Conservation (phyloP, 2,329 filamentous ascomycete species). For the Cladosporium halotolerans region DNA sequence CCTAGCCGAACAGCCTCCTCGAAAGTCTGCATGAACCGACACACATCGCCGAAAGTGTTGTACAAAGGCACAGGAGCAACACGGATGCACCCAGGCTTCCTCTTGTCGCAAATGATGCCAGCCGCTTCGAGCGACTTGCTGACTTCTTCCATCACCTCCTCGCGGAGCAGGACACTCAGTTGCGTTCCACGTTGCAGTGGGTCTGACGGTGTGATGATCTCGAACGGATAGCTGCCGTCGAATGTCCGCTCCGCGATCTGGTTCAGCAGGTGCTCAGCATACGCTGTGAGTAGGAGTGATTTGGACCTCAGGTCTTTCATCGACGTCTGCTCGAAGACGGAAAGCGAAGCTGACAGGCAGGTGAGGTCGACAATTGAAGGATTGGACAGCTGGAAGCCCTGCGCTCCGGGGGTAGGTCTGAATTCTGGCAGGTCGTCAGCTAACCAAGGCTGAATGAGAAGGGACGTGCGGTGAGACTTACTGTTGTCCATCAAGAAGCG, state of each 20-base stretch:
- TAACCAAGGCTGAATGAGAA: neutral
- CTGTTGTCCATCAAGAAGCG: constrained; percentile 76
- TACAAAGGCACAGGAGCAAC: constrained; percentile 81
- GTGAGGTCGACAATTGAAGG: constrained; percentile 72
- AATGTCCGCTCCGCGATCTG: constrained; percentile 16
- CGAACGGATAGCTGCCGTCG: constrained; percentile 30
- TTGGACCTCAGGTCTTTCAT: constrained; percentile 66
- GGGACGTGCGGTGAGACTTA: constrained; percentile 1
- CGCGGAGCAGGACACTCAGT: constrained; percentile 63
- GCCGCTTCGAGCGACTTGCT: constrained; percentile 57
- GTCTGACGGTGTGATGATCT: constrained; percentile 63
- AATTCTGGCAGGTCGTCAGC: constrained; percentile 70
- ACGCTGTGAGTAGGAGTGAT: constrained; percentile 66
- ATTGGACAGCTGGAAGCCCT: constrained; percentile 79
- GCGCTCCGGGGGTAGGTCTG: constrained; percentile 68
- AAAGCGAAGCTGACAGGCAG: constrained; percentile 62
- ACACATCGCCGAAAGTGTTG: constrained; percentile 71
- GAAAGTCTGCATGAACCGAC: constrained; percentile 52
- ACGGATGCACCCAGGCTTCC: constrained; percentile 77
- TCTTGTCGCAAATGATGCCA: constrained; percentile 73
- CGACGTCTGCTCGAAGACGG: constrained; percentile 63
- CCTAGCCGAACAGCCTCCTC: constrained; percentile 30
- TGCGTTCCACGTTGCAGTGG: constrained; percentile 68
- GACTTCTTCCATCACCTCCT: constrained; percentile 65
- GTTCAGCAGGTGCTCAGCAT: constrained; percentile 62